These are phyloP conservation scores for Mortierella sp. DNA, from an alignment of 371 early-diverging fungal genomes.

Conservation along the genomic window DNA sequence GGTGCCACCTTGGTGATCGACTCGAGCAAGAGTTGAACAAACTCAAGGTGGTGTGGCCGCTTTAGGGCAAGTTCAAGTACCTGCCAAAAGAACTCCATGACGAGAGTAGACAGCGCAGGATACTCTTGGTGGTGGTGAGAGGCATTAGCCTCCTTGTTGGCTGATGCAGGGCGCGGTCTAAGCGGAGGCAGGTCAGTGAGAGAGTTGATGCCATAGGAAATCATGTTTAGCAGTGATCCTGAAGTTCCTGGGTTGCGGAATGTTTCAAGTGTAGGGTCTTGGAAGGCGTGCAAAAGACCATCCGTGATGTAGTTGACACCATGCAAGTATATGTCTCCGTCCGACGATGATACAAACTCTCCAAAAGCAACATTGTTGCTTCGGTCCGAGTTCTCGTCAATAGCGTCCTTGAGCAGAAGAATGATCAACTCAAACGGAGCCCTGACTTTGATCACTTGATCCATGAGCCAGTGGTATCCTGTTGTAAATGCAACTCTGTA, in stretches of 20 bases:
- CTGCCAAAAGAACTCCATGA: conserved; percentile 58
- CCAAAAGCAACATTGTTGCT: conserved; percentile 49
- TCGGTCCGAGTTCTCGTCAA: conserved; percentile 50
- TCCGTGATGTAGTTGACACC: conserved; percentile 53
- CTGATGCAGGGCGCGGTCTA: conserved; percentile 14
- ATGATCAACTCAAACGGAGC: conserved; percentile 53
- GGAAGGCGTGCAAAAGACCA: conserved; percentile 53
- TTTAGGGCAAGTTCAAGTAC: conserved; percentile 52
- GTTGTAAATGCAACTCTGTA: conserved; percentile 48
- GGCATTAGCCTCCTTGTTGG: conserved; percentile 16
- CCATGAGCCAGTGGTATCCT: conserved; percentile 54
- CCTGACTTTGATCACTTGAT: conserved; percentile 55
- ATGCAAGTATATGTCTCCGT: conserved; percentile 48
- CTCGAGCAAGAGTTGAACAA: conserved; percentile 50
- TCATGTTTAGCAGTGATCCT: conserved; percentile 56
- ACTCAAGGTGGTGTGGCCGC: conserved; percentile 55
- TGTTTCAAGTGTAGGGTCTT: conserved; percentile 49
- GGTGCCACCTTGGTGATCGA: conserved; percentile 54
- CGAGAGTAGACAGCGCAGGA: conserved; percentile 44
- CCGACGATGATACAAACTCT: conserved; percentile 35
- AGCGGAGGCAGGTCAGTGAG: conserved; percentile 54
- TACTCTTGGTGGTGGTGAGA: conserved; percentile 45
- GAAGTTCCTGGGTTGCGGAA: conserved; percentile 56
- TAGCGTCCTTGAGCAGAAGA: conserved; percentile 50
- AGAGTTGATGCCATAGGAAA: conserved; percentile 54